Evolutionary conservation across 208 protist genomes (phyloP), one percentile per base, ranked within the genome.

Genomic region (Leishmania guyanensis): DNA sequence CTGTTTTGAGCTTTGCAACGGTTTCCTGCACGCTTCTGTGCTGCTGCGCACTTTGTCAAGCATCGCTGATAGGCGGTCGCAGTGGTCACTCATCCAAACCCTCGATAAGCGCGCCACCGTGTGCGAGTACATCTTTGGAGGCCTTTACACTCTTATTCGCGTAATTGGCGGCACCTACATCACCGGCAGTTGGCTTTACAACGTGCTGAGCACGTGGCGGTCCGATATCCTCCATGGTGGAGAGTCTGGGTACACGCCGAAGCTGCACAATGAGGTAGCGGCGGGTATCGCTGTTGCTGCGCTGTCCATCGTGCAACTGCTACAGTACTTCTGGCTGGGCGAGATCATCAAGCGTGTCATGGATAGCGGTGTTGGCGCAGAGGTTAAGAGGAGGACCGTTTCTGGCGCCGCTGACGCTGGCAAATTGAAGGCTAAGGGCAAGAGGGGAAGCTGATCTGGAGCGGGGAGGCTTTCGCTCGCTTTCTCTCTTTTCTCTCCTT

Each of bases 241-340:
- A 46, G 81, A 84, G 60, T n/a, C 65, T 10, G 87, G 82, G 69
- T 86, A 89, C 82, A 72, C 74, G 50, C 77, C 80, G 10, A 75
- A 81, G 20, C 76, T 92, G 68, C 93, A 97, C 81, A 87, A 90
- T 50, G 91, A 95, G 80, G 43, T 88, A 26, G 88, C 91, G 0
- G 56, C 88, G 12, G 71, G 89, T n/a, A 75, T 96, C 53, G 89
- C 89, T 53, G 87, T 91, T 39, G 29, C 87, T 39, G 87, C 89
- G 54, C 64, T 97, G 56, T 80, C 76, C 3, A 76, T 84, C 1
- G 68, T 97, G 16, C 92, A 96, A 79, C 14, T 87, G 33, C 82
- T 97, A 73, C 94, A 97, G 81, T 97, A 97, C 83, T 79, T 93
- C 33, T 97, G 94, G 92, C 94, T 96, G 75, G 79, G 74, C 9